Conservation (phyloP, 805 yeast species). For the Kuraishia hungarica region DNA sequence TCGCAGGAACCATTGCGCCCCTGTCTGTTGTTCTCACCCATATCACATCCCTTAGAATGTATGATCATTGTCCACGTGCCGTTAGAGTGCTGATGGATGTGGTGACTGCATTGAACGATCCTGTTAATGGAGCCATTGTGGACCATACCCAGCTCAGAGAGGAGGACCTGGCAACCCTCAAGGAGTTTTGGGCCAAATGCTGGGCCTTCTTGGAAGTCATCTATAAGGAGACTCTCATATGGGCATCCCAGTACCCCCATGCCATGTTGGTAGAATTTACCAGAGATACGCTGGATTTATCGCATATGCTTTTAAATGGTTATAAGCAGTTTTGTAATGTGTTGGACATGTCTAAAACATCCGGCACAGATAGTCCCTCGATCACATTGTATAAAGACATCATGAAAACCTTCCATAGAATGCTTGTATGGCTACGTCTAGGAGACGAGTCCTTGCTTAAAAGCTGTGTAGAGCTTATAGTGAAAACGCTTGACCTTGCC, state of each 20-base stretch:
- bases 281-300: constrained; percentile 75
- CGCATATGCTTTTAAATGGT: constrained; percentile 59
- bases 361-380: not conserved
- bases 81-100: constrained; percentile 73
- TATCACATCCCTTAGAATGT: constrained; percentile 39
- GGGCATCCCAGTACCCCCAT: constrained; percentile 63
- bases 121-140: constrained; percentile 48
- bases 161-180: constrained; percentile 16
- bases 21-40: constrained; percentile 35
- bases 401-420: constrained; percentile 54
- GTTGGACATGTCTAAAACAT: not conserved
- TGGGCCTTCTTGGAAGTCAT: constrained; percentile 72
- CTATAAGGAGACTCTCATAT: constrained; percentile 54
- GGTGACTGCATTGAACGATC: constrained; percentile 51
- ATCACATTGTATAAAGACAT: constrained; percentile 38
- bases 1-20: constrained; percentile 39
- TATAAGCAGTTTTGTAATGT: constrained; percentile 39
- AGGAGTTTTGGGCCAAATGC: constrained; percentile 52
- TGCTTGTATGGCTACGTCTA: constrained; percentile 74
- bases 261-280: constrained; percentile 69
- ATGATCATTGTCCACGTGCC: constrained; percentile 69
- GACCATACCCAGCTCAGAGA: not conserved
- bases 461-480: constrained; percentile 65
- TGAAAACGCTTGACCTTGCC: constrained; percentile 59
- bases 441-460: constrained; percentile 69